Evolutionary conservation across 2,329 filamentous ascomycete species (phyloP), one percentile per base, ranked within the genome.

Genomic region (Microsporum audouinii): DNA sequence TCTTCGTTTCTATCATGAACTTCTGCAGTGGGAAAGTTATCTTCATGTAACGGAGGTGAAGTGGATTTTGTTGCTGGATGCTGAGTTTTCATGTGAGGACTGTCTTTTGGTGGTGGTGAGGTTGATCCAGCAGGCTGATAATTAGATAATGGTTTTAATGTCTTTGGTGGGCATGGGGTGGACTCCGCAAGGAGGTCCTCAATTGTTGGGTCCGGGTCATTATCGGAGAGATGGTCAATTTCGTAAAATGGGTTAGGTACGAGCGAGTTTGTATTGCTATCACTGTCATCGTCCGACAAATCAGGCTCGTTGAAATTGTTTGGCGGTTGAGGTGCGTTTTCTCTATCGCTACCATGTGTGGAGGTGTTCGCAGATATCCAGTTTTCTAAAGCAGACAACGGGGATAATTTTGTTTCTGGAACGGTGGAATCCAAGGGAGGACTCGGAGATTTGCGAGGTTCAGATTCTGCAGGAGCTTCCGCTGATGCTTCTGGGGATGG

Each of bases 241-340:
- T 72, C 66, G 57, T 69, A 71, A 58, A 72, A 72, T 5, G 71
- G 71, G 62, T 73, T 72, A 1, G 67, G 67, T 5, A 72, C 67
- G 12, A 61, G 61, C 3, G 66, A 67, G 51, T 63, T 58, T 29
- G 60, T 10, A 27, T 53, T 33, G 31, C 49, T n/a, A n/a, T 53
- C 49, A 29, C 49, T 31, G 6, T 31, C 29, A 5, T 53, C 49
- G 12, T 53, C 49, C 6, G 27, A 31, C 2, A n/a, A 29, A 29
- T 61, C 53, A 10, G 58, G 3, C 2, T 7, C n/a, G 47, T 58
- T 31, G 14, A 17, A 23, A 12, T 23, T 5, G 6, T 31, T 14
- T n/a, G 31, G 17, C 14, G 29, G 49, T 27, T n/a, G 27, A n/a
- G 29, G 31, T 14, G 10, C 14, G 27, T 53, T 27, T 41, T 59